Conservation (phyloP, 1,284 basidiomycete species). For the Irpex rosettiformis region DNA sequence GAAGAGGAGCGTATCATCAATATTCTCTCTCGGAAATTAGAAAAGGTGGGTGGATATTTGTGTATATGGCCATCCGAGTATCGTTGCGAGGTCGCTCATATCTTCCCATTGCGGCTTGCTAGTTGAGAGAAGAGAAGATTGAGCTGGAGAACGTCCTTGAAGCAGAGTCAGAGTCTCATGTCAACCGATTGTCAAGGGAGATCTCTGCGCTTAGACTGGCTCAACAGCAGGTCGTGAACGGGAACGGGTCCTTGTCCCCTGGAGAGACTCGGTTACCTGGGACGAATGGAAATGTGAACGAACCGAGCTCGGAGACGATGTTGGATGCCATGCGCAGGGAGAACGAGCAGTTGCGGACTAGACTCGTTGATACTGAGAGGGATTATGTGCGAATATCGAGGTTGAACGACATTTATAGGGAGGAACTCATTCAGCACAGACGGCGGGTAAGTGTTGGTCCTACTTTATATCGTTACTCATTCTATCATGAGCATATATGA, state of each 20-base stretch:
- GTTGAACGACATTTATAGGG: slow-evolving; percentile 76
- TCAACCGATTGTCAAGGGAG: slow-evolving; percentile 69
- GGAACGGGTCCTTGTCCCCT: slow-evolving; percentile 29
- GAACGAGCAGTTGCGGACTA: slow-evolving; percentile 65
- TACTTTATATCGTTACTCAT: slow-evolving; percentile 4
- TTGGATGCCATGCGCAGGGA: slow-evolving; percentile 71
- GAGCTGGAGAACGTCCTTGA: slow-evolving; percentile 77
- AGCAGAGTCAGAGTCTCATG: slow-evolving; percentile 76
- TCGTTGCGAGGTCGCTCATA: slow-evolving; percentile 3
- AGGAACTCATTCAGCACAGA: slow-evolving; percentile 75
- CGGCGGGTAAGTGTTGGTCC: slow-evolving; percentile 51
- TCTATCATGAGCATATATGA: no score
- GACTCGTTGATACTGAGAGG: slow-evolving; percentile 67
- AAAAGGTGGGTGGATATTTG: slow-evolving; percentile 51
- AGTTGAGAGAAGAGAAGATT: slow-evolving; percentile 81
- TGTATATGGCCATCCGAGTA: no score
- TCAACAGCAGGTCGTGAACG: slow-evolving; percentile 38
- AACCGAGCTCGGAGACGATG: slow-evolving; percentile 59
- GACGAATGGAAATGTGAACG: slow-evolving; percentile 16
- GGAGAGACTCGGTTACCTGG: slow-evolving; percentile 20
- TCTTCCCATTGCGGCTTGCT: slow-evolving; percentile 3
- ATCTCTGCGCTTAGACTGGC: slow-evolving; percentile 59
- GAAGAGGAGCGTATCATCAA: slow-evolving; percentile 86
- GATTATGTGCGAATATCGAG: slow-evolving; percentile 69
- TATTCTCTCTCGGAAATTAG: slow-evolving; percentile 71